These are phyloP conservation scores for Herpetospermum pedunculosum DNA, from an alignment of 306 rosid genomes.

Conservation along the genomic window DNA sequence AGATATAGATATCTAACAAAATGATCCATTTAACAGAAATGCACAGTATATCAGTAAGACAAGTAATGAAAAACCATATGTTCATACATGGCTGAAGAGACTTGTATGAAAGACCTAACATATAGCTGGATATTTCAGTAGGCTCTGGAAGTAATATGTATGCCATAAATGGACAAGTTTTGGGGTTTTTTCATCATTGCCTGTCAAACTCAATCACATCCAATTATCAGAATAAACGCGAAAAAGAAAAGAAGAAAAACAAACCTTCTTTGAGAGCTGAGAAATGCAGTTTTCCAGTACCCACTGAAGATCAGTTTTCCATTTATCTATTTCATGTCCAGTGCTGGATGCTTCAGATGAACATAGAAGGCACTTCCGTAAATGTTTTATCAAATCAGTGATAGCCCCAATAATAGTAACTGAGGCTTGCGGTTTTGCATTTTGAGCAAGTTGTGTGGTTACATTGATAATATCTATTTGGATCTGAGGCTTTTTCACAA, in stretches of 20 bases:
- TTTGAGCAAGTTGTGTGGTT: slow-evolving; percentile 54
- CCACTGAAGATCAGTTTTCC: slow-evolving; percentile 42
- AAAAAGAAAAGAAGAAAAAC: slow-evolving; percentile 5
- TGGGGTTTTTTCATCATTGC: background rate
- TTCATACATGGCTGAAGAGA: background rate
- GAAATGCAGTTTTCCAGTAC: slow-evolving; percentile 68
- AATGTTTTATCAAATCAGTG: slow-evolving; percentile 65
- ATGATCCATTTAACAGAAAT: background rate
- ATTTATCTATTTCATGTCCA: slow-evolving; percentile 31
- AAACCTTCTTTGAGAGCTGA: slow-evolving; percentile 63
- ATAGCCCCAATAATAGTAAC: slow-evolving; percentile 61
- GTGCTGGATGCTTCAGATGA: slow-evolving; percentile 39
- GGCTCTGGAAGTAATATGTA: background rate
- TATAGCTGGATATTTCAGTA: background rate
- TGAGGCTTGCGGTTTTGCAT: slow-evolving; percentile 52
- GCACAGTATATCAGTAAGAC: background rate
- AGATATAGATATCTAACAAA: background rate
- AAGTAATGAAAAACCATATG: background rate
- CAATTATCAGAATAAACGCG: slow-evolving; percentile 2
- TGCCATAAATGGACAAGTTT: background rate
- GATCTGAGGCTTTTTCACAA: slow-evolving; percentile 48
- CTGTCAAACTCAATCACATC: slow-evolving; percentile 8
- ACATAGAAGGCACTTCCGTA: slow-evolving; percentile 65
- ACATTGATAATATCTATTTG: slow-evolving; percentile 53
- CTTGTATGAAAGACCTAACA: background rate